A percentile compares a stretch with the other conserved stretches of the same genome.
phyloP scores from a whole-genome alignment of 2,329 filamentous ascomycete genomes.

The Neopestalotiopsis sp. region DNA sequence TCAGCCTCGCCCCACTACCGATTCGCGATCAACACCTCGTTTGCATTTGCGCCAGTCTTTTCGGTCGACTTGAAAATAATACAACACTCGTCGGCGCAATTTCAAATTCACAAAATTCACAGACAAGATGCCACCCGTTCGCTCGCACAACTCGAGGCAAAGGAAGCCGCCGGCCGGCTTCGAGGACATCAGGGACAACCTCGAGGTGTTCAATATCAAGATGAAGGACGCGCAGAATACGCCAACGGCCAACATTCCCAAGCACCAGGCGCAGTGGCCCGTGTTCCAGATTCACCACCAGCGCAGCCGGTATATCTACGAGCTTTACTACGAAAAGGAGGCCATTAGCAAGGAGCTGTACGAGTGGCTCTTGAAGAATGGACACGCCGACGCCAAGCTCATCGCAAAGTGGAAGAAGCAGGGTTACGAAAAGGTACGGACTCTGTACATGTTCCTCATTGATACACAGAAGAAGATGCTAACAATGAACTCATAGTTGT shows the following conservation, averaged over 20 bases:
- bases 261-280: conserved; percentile 93
- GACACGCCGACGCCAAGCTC: conserved; percentile 90
- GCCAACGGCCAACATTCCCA: conserved; percentile 76
- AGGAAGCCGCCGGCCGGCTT: conserved; percentile 88
- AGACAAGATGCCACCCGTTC: conserved; percentile 73
- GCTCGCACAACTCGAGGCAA: conserved; percentile 71
- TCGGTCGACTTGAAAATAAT: neutral
- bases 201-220: conserved; percentile 85
- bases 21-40: conserved; percentile 22
- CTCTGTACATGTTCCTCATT: conserved; percentile 17
- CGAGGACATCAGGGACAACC: conserved; percentile 85
- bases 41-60: neutral
- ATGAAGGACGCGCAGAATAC: conserved; percentile 97
- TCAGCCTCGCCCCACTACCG: conserved; percentile 38
- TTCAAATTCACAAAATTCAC: too few relatives aligned
- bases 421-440: conserved; percentile 89
- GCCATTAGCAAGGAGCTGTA: conserved; percentile 92
- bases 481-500: conserved; percentile 64
- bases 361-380: conserved; percentile 96
- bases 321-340: conserved; percentile 97
- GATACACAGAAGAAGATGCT: conserved; percentile 24
- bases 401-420: conserved; percentile 99
- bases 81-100: neutral
- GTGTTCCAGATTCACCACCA: conserved; percentile 98
- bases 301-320: conserved; percentile 90